Base-by-base conservation (phyloP, 129 eudicot species). In the Flaveria linearis region DNA sequence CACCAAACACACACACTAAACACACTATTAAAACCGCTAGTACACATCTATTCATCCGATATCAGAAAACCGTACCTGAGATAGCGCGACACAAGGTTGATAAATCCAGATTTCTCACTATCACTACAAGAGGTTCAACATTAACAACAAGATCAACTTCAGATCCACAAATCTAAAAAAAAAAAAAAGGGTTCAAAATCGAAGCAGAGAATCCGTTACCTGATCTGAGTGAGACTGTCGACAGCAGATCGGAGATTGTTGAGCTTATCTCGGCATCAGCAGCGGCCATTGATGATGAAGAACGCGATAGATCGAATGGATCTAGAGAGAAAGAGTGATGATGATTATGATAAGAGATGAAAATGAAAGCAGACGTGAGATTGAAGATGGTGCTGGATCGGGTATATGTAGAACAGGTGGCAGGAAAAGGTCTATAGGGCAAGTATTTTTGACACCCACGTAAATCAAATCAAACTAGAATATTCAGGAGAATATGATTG, bases 101-200 rank as follows among this genome's bases (percentile, higher is more conserved):
- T 86, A 53, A 95, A 95, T 85, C 99, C 99, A 81, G 97, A 84
- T 86, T 95, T 95, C 95, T 95, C 99, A 76, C 88, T 91, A 13
- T 95, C 97, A 83, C 99, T 95, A 85, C 82, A 82, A 78, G 62
- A 70, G 2, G 41, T 47, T 61, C 51, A 68, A 80, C 57, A 83
- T 57, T 14, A 33, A 82, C 45, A 51, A 28, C 26, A 75, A 80
- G 73, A 77, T 22, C 65, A 52, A 65, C 52, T 53, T 62, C 81
- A 83, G 81, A 83, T 72, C 81, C 36, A 71, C 9, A 41, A 56
- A 78, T 26, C 42, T 10, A 55, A 63, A 6, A 68, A 56, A 46
- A 49, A 7, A 53, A n/a, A 20, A 20, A 20, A n/a, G n/a, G 7
- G 46, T 47, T 43, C 7, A 61, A 73, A 78, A 42, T 25, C 39